A percentile compares a stretch with the other conserved stretches of the same genome.
These are phyloP conservation scores for Diaporthe velutina DNA, from an alignment of 2,329 filamentous ascomycete species.

Conservation along the genomic window DNA sequence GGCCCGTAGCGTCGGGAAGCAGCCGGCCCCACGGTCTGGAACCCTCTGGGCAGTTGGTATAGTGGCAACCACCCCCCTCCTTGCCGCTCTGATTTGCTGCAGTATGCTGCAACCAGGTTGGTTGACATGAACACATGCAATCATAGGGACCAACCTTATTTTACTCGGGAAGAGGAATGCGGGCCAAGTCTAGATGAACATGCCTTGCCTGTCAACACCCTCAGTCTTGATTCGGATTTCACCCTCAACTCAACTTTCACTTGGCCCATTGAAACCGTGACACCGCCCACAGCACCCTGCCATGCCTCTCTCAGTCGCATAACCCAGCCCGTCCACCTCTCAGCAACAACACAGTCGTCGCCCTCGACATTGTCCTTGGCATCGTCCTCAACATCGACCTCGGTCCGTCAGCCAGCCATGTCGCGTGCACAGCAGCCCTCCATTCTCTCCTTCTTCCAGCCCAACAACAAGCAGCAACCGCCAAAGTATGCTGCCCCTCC, in stretches of 20 bases:
- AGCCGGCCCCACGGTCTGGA: conserved; percentile 29
- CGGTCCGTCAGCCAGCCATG: conserved; percentile 44
- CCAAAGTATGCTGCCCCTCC: conserved; percentile 58
- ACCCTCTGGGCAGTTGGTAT: background rate
- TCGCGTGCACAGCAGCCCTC: conserved; percentile 58
- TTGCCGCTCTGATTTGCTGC: conserved; percentile 17
- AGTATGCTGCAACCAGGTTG: conserved; percentile 6
- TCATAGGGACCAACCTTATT: background rate
- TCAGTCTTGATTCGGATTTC: background rate
- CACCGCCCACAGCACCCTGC: background rate
- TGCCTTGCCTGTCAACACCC: background rate
- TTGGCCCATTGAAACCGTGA: background rate
- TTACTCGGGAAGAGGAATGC: conserved; percentile 7
- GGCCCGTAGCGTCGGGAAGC: conserved; percentile 23
- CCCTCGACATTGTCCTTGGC: background rate
- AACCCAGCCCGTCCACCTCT: background rate
- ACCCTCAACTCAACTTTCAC: background rate
- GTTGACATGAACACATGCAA: conserved; percentile 21
- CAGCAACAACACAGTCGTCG: background rate
- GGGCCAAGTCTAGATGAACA: conserved; percentile 7
- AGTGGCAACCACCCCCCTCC: background rate
- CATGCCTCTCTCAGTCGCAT: conserved; percentile 15
- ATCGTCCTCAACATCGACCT: background rate
- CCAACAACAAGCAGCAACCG: conserved; percentile 51
- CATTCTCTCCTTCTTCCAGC: conserved; percentile 74